Percentiles rank a stretch among this genome's conserved stretches.
These are phyloP conservation scores for Chlamydomonas reinhardtii DNA, from an alignment of 163 green algal species.

Conservation along the genomic window DNA sequence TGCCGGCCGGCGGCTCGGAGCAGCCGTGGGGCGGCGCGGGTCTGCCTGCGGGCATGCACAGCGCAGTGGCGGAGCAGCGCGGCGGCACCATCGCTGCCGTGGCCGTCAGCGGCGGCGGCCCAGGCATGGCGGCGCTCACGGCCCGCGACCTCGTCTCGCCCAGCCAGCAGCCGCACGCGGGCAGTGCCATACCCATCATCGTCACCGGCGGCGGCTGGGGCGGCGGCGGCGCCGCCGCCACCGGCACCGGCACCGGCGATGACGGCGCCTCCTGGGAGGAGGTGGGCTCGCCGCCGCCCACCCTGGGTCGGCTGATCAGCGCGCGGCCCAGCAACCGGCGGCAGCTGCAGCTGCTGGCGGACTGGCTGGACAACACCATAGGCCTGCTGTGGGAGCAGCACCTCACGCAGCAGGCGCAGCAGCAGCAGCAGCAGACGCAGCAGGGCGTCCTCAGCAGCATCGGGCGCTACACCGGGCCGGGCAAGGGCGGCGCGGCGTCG, in stretches of 20 bases:
- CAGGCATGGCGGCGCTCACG: background rate
- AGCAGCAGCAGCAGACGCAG: no score
- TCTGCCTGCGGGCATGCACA: slow-evolving; percentile 17
- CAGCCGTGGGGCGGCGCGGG: slow-evolving; percentile 37
- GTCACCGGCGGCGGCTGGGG: background rate
- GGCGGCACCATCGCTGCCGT: slow-evolving; percentile 7
- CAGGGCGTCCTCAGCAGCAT: no score
- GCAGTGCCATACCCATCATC: no score
- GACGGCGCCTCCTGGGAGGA: background rate
- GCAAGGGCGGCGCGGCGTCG: no score
- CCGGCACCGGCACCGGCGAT: background rate
- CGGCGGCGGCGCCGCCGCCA: background rate
- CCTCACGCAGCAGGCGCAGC: background rate
- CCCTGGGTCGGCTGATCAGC: slow-evolving; percentile 33
- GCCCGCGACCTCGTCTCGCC: no score
- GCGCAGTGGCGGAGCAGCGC: slow-evolving; percentile 3
- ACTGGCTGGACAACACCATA: slow-evolving; percentile 52
- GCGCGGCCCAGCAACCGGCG: slow-evolving; percentile 41
- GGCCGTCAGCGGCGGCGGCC: background rate
- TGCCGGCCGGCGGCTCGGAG: slow-evolving; percentile 2
- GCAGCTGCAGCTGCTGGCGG: slow-evolving; percentile 52
- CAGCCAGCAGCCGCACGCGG: no score
- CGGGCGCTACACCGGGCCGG: no score
- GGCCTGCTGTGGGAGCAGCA: slow-evolving; percentile 45
- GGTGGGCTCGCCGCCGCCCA: slow-evolving; percentile 1